Evolutionary conservation across 495 filamentous ascomycete genomes (phyloP).

Genomic region (Lepidopterella palustris): DNA sequence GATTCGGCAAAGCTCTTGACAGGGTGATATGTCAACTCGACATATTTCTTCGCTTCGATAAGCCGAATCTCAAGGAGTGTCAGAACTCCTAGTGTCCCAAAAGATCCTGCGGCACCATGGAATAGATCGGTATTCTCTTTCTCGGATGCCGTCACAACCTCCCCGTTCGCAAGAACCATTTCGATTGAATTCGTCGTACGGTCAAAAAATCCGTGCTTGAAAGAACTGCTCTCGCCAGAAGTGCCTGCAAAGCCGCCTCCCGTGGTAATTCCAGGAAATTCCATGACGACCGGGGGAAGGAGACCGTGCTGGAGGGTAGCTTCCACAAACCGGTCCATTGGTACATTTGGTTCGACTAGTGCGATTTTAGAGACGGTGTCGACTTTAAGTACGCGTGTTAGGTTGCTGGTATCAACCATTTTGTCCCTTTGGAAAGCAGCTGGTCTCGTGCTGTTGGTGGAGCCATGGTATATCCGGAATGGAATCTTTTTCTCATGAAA

Average conservation of each 20-base stretch:
- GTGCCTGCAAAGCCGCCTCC: conserved; percentile 59
- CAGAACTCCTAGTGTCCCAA: conserved; percentile 51
- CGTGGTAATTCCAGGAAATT: conserved; percentile 59
- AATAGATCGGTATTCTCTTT: conserved; percentile 44
- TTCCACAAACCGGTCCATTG: conserved; percentile 56
- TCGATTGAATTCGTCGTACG: conserved; percentile 48
- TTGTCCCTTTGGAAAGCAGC: conserved; percentile 39
- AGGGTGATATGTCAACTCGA: conserved; percentile 50
- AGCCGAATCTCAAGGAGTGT: conserved; percentile 52
- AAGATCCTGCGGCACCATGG: conserved; percentile 46
- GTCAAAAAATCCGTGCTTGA: conserved; percentile 55
- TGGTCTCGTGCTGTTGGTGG: conserved; percentile 64
- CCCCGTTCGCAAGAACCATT: conserved; percentile 52
- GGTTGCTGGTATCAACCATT: conserved; percentile 48
- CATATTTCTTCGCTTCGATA: conserved; percentile 46
- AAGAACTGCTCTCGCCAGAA: conserved; percentile 52
- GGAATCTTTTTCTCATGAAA: conserved; percentile 13
- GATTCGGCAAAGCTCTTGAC: conserved; percentile 31
- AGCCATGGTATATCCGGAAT: conserved; percentile 74
- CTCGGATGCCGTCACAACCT: conserved; percentile 41
- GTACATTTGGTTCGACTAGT: conserved; percentile 59
- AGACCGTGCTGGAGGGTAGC: conserved; percentile 46
- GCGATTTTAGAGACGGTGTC: conserved; percentile 35
- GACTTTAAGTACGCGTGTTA: conserved; percentile 37
- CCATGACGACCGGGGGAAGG: conserved; percentile 54